Evolutionary conservation across 768 basidiomycete genomes (phyloP).

Genomic region (Macrolepiota fuliginosa): DNA sequence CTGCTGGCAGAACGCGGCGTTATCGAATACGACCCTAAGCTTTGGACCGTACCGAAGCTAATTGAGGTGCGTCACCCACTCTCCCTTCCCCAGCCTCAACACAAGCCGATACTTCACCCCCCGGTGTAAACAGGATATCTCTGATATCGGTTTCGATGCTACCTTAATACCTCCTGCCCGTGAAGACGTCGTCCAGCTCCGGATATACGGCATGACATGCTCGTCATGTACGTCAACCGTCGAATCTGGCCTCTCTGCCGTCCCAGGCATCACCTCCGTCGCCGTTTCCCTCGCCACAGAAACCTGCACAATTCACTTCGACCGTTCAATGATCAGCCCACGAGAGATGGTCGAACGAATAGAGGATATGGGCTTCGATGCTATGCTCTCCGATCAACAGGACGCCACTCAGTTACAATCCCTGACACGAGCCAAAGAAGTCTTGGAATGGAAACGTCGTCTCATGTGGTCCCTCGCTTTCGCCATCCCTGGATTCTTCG

Average conservation of each 20-base stretch:
- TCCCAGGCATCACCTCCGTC: constrained; percentile 74
- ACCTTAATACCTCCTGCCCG: constrained; percentile 64
- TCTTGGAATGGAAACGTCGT: constrained; percentile 83
- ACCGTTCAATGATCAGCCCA: constrained; percentile 67
- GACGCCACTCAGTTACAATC: constrained; percentile 85
- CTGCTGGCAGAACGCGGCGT: constrained; percentile 93
- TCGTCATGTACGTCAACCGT: constrained; percentile 77
- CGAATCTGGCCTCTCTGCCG: constrained; percentile 60
- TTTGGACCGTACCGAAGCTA: constrained; percentile 83
- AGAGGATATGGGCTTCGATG: constrained; percentile 89
- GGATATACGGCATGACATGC: constrained; percentile 92
- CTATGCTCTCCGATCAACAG: constrained; percentile 76
- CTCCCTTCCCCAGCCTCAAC: background rate
- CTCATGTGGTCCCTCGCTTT: constrained; percentile 75
- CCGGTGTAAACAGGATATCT: constrained; percentile 67
- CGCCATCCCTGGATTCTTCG: constrained; percentile 91
- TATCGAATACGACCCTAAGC: constrained; percentile 80
- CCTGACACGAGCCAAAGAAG: constrained; percentile 86
- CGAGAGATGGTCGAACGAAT: constrained; percentile 88
- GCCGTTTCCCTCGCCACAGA: constrained; percentile 76
- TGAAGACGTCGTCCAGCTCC: constrained; percentile 68
- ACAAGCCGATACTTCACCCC: constrained; percentile 12
- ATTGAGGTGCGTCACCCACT: constrained; percentile 50
- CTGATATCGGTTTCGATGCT: constrained; percentile 91
- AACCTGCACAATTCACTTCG: constrained; percentile 73